These are phyloP conservation scores for Podila minutissima DNA, from an alignment of 192 early-diverging fungal genomes.

Conservation along the genomic window DNA sequence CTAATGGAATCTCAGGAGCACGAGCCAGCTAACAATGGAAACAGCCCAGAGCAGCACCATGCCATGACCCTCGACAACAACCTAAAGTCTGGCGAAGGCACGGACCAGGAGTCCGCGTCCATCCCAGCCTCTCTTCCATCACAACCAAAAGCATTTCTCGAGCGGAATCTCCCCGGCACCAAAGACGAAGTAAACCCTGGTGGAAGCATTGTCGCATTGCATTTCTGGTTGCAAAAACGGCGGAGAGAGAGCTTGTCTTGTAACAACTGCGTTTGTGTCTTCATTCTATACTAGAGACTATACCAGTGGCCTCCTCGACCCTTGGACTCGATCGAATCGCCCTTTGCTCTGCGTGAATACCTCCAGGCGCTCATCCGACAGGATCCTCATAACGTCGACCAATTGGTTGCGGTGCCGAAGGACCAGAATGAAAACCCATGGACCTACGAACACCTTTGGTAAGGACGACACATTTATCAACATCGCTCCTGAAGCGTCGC, in stretches of 20 bases:
- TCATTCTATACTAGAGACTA: conserved; percentile 31
- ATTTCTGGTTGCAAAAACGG: background rate
- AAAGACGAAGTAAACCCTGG: conserved; percentile 35
- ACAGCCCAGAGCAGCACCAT: background rate
- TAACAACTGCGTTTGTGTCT: background rate
- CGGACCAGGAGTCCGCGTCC: background rate
- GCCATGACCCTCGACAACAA: background rate
- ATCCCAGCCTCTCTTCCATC: background rate
- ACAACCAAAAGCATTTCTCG: conserved; percentile 3
- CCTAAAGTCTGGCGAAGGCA: background rate
- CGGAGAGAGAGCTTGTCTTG: background rate
- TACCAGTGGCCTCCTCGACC: conserved; percentile 61
- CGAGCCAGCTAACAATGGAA: conserved; percentile 19
- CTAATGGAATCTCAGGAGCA: conserved; percentile 41
- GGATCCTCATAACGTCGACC: conserved; percentile 69
- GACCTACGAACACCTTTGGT: conserved; percentile 94
- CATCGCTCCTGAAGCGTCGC: too few species aligned
- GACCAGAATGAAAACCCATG: conserved; percentile 73
- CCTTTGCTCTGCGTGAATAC: conserved; percentile 82
- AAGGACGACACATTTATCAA: background rate
- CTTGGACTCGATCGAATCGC: conserved; percentile 73
- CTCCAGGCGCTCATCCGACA: conserved; percentile 77
- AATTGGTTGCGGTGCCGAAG: conserved; percentile 68
- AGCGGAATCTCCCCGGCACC: conserved; percentile 42
- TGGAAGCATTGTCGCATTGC: background rate